Evolutionary conservation across 1,139 yeast genomes (phyloP).

Genomic region (Kodamaea ohmeri): DNA sequence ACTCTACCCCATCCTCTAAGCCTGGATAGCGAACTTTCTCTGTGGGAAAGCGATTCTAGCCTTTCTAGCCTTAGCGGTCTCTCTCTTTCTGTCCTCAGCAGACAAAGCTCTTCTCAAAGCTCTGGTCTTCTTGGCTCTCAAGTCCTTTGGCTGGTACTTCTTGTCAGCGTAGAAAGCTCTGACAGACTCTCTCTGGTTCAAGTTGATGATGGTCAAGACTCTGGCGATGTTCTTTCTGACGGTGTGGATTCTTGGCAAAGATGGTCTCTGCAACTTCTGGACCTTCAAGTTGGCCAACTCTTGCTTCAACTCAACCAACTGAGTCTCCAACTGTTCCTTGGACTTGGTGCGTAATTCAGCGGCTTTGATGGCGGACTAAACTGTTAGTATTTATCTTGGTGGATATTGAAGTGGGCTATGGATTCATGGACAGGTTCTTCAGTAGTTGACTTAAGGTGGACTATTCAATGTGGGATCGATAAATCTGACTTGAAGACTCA

Average conservation of each 20-base stretch:
- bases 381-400: conserved; percentile 21
- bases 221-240: conserved; percentile 99
- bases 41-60: conserved; percentile 94
- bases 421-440: too few relatives aligned
- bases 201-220: conserved; percentile 95
- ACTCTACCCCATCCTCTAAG: conserved; percentile 48
- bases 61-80: conserved; percentile 90
- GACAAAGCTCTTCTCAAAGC: conserved; percentile 98
- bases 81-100: conserved; percentile 75
- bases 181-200: conserved; percentile 93
- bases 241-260: conserved; percentile 91
- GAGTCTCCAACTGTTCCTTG: conserved; percentile 92
- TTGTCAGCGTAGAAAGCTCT: conserved; percentile 95
- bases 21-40: conserved; percentile 98
- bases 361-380: conserved; percentile 87
- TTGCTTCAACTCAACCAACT: conserved; percentile 94
- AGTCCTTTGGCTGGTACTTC: conserved; percentile 97
- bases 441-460: background rate
- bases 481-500: too few relatives aligned
- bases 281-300: conserved; percentile 96
- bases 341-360: conserved; percentile 97
- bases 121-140: conserved; percentile 99
- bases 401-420: background rate
- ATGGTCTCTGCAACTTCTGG: conserved; percentile 89
- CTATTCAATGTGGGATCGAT: too few relatives aligned